Evolutionary conservation across 176 grass and related monocot genomes (phyloP).

Genomic region (Guadua angustifolia): DNA sequence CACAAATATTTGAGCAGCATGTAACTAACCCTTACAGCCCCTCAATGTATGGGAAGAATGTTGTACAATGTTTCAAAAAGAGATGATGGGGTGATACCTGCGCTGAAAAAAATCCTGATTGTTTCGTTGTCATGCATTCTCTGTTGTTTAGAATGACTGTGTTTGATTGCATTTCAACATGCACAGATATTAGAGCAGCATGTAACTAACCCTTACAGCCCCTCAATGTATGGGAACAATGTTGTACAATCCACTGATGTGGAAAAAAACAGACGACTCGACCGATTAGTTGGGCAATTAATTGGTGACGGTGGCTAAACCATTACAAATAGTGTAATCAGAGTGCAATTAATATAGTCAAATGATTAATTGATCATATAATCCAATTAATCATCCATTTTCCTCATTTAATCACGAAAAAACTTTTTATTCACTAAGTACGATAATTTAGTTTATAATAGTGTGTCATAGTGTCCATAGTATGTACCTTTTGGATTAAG

Average conservation of each 20-base stretch:
- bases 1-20: conserved; percentile 76
- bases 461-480: too few relatives aligned
- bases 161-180: conserved; percentile 54
- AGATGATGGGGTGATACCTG: conserved; percentile 15
- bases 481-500: too few relatives aligned
- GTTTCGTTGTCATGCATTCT: background rate
- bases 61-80: conserved; percentile 11
- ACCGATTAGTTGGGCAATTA: too few relatives aligned
- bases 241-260: background rate
- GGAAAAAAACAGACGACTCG: too few relatives aligned
- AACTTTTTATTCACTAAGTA: too few relatives aligned
- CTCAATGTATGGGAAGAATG: conserved; percentile 25
- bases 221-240: conserved; percentile 26
- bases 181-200: conserved; percentile 74
- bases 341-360: too few relatives aligned
- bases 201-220: conserved; percentile 52
- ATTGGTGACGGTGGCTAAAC: too few relatives aligned
- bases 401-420: too few relatives aligned
- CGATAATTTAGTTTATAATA: too few relatives aligned
- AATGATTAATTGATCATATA: too few relatives aligned
- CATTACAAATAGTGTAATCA: too few relatives aligned
- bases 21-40: conserved; percentile 47
- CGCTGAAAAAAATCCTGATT: background rate
- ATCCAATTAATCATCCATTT: too few relatives aligned
- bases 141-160: conserved; percentile 25